phyloP scores from a whole-genome alignment of 1,139 yeast genomes.

The Kodamaea fungicola region DNA sequence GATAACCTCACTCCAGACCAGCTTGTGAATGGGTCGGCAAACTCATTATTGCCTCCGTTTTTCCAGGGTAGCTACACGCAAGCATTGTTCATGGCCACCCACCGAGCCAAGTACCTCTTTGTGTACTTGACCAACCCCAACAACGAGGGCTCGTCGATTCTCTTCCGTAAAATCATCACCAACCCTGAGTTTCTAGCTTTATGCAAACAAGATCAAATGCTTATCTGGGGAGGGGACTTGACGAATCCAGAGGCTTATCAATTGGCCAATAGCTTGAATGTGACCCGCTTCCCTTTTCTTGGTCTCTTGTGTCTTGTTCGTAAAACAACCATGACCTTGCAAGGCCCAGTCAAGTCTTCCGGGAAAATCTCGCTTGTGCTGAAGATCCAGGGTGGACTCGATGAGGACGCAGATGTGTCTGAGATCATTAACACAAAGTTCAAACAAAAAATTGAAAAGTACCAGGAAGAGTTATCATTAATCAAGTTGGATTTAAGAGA shows the following conservation, averaged over 20 bases:
- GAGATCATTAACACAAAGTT: constrained; percentile 37
- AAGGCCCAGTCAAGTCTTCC: constrained; percentile 50
- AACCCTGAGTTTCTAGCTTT: constrained; percentile 50
- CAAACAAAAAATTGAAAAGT: constrained; percentile 45
- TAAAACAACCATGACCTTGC: constrained; percentile 53
- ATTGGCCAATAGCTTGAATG: constrained; percentile 71
- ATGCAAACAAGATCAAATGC: constrained; percentile 30
- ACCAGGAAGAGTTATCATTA: constrained; percentile 57
- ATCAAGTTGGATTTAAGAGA: constrained; percentile 63
- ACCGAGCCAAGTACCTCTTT: constrained; percentile 64
- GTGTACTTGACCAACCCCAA: constrained; percentile 73
- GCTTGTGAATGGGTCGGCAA: constrained; percentile 8
- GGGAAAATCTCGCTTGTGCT: constrained; percentile 61
- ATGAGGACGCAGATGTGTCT: constrained; percentile 28
- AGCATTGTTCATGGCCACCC: constrained; percentile 66
- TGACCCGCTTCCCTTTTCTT: constrained; percentile 75
- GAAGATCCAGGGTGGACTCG: constrained; percentile 63
- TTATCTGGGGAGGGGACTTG: constrained; percentile 89
- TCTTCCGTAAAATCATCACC: constrained; percentile 56
- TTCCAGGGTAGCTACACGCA: constrained; percentile 75
- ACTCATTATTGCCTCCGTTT: constrained; percentile 40
- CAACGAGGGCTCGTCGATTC: constrained; percentile 57
- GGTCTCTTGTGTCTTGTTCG: constrained; percentile 63
- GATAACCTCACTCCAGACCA: constrained; percentile 29
- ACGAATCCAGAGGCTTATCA: constrained; percentile 80